phyloP scores from a whole-genome alignment of 345 rosid genomes.

The Gossypium bickii region DNA sequence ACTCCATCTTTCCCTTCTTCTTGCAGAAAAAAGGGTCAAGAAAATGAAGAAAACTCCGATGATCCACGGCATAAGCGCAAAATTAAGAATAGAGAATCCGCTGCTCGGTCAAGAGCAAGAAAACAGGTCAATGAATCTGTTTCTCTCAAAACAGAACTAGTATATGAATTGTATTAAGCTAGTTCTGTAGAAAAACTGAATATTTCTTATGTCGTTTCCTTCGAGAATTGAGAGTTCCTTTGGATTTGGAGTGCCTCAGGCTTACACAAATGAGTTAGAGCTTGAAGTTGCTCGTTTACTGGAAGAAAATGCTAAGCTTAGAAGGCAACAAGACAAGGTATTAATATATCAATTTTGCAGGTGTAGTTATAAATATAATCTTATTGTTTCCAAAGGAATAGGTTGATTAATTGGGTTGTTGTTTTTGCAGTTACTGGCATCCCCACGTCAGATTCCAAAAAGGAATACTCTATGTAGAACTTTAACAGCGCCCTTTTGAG shows the following conservation, averaged over 20 bases:
- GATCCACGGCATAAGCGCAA: constrained; percentile 41
- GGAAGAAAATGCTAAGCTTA: constrained; percentile 50
- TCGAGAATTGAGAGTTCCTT: not conserved
- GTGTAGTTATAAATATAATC: too few relatives aligned
- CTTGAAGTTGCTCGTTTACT: constrained; percentile 31
- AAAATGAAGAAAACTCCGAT: constrained; percentile 11
- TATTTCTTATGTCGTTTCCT: not conserved
- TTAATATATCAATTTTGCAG: not conserved
- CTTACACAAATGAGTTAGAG: constrained; percentile 49
- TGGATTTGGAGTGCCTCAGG: constrained; percentile 28
- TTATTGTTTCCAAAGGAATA: too few relatives aligned
- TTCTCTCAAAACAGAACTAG: too few relatives aligned
- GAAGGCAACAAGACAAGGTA: constrained; percentile 38
- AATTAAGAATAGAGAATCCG: constrained; percentile 67
- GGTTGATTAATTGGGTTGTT: not conserved
- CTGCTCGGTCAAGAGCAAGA: constrained; percentile 55
- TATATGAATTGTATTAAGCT: not conserved
- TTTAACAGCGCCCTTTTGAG: constrained; percentile 49
- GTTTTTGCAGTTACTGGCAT: constrained; percentile 26
- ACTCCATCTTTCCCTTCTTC: not conserved
- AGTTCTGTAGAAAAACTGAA: not conserved
- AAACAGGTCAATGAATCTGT: constrained; percentile 34
- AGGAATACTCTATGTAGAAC: constrained; percentile 38
- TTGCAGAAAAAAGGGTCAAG: constrained; percentile 22
- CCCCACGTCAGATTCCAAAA: constrained; percentile 29